Evolutionary conservation across 192 early-diverging fungal species (phyloP).

Genomic region (Lunasporangiospora selenospora): DNA sequence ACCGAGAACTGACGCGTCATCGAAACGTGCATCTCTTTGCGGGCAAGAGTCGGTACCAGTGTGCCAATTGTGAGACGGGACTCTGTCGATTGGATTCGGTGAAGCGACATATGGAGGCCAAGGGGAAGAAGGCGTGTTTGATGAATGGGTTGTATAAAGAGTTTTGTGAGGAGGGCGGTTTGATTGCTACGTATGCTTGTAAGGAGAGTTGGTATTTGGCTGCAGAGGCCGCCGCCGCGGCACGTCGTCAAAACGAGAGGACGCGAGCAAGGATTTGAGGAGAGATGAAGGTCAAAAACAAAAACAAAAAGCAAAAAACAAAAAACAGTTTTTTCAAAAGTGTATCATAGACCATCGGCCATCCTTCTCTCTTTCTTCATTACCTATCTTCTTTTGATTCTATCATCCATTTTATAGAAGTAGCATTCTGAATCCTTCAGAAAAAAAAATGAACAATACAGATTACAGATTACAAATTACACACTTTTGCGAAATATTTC

Average conservation of each 20-base stretch:
- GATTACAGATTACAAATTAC: too few species aligned
- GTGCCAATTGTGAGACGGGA: constrained; percentile 33
- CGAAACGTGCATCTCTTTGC: constrained; percentile 35
- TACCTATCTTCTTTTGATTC: constrained; percentile 4
- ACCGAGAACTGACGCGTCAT: constrained; percentile 37
- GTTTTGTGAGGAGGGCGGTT: constrained; percentile 21
- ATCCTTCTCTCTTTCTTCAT: background rate
- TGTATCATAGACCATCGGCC: background rate
- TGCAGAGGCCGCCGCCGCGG: constrained; percentile 15
- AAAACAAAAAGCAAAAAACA: background rate
- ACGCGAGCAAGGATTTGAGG: too few species aligned
- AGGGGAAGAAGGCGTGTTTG: constrained; percentile 39
- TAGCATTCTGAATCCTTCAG: background rate
- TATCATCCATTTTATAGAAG: constrained; percentile 50
- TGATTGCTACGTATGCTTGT: constrained; percentile 9
- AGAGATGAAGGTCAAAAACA: background rate
- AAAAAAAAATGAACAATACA: background rate
- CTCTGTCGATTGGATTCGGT: constrained; percentile 40
- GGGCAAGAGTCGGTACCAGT: constrained; percentile 34
- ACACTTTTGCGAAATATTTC: too few species aligned
- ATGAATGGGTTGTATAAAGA: constrained; percentile 28
- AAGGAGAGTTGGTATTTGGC: constrained; percentile 37
- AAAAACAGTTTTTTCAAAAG: background rate
- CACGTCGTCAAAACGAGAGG: too few species aligned
- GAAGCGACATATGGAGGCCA: constrained; percentile 46